Conservation (phyloP, 768 basidiomycete species). For the Boletus rex-veris region DNA sequence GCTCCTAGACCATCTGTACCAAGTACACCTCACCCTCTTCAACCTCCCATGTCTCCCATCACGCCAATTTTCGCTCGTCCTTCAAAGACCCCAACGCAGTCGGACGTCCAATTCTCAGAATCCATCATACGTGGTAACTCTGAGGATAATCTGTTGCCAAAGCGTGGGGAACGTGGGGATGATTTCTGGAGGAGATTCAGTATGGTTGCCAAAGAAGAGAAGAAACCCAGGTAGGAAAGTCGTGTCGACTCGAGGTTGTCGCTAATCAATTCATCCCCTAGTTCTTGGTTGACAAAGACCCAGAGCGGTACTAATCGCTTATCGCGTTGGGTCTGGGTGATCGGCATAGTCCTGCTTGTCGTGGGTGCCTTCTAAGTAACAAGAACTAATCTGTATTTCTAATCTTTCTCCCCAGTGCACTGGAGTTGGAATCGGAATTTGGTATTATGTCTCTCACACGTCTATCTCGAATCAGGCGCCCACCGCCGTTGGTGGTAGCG, state of each 20-base stretch:
- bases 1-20: conserved; percentile 38
- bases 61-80: conserved; percentile 75
- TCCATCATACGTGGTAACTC: conserved; percentile 64
- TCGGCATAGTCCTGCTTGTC: conserved; percentile 56
- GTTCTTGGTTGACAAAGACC: conserved; percentile 68
- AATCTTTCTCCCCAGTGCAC: conserved; percentile 35
- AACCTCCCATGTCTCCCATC: conserved; percentile 75
- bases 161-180: conserved; percentile 70
- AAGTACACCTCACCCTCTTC: conserved; percentile 66
- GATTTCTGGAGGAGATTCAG: conserved; percentile 87
- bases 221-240: conserved; percentile 43
- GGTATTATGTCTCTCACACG: conserved; percentile 56
- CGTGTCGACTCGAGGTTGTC: background rate
- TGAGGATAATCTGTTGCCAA: conserved; percentile 66
- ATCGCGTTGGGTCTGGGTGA: conserved; percentile 67
- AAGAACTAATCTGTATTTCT: background rate
- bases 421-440: conserved; percentile 56
- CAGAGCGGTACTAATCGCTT: conserved; percentile 48
- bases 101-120: conserved; percentile 48
- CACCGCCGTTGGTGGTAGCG: conserved; percentile 62
- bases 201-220: conserved; percentile 73
- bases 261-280: conserved; percentile 21
- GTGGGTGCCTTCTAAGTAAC: conserved; percentile 32
- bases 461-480: conserved; percentile 49
- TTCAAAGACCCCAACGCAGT: conserved; percentile 32